Evolutionary conservation across 192 early-diverging fungal species (phyloP), one percentile per base, ranked within the genome.

Genomic region (Glomus cerebriforme): DNA sequence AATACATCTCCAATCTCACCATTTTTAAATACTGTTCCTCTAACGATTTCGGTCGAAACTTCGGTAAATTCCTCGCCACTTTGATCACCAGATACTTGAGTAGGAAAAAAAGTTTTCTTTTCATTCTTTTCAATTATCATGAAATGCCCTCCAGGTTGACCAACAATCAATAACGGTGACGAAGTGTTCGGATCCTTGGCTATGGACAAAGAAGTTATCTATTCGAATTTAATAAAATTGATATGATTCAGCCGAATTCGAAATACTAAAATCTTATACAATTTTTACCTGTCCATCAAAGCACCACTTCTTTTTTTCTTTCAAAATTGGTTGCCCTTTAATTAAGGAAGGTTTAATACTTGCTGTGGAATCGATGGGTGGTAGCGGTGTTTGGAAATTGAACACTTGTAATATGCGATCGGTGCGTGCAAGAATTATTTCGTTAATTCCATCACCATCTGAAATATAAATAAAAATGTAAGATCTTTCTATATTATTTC

Each of bases 371-470:
- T 60, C 75, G 0, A 79, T 80, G 5, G 59, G 4, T 19, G 69
- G 26, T 37, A 78, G 80, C 26, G 60, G 65, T 0, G 47, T 58
- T 45, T 87, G 82, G 5, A 88, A 77, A 45, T 82, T 66, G 62
- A 87, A 87, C 3, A 86, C 82, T 68, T 90, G 87, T 45, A 90
- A 58, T 32, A 90, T 87, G 3, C 87, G 83, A 77, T 90, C 88
- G 26, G 88, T 90, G 27, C 88, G 85, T 3, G 87, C 88, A 37
- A 90, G 68, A 15, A 90, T 81, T 29, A 90, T 79, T 47, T 90
- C 88, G 35, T 90, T 90, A 43, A 84, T 58, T 19, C 82, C 83
- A 80, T 90, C 88, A 10, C 85, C 86, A 77, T 90, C 88, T 87
- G 78, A 29, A 64, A 67, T 17, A 37, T 64, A 69, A 65, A 75